Evolutionary conservation across 179 eudicot genomes (phyloP), one percentile per base, ranked within the genome.

Genomic region (Dionaea muscipula): DNA sequence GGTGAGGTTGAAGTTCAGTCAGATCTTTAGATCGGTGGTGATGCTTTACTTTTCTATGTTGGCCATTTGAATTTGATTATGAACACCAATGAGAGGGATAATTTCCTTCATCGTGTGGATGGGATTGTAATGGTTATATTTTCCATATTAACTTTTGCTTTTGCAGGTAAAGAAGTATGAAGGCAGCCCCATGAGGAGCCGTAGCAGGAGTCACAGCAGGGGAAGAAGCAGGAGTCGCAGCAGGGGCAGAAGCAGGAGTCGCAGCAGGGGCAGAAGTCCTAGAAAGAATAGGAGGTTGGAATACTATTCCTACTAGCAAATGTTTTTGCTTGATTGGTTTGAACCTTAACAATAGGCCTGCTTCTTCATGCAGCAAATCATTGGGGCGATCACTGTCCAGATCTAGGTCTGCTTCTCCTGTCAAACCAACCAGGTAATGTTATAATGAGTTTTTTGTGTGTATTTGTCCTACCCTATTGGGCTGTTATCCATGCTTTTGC

Each of bases 321-420:
- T 7, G 23, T 17, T 26, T 31, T 6, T 31, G 35, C 35, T 31
- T 0, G 10, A 31, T 11, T 31, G 10, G 5, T 11, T 31, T 4
- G 35, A 0, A 31, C 35, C n/a, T 23, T 7, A 15, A 15, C 24
- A 40, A 3, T 48, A 22, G 49, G 33, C 20, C 10, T 65, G 13
- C 22, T 60, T 47, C 25, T 31, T 55, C 46, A 14, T 52, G 59
- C 89, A 87, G 96, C 80, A 88, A 64, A 67, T 82, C 98, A 47
- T 23, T 38, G 20, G 85, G 65, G 6, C 73, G 88, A 43, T 81
- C 98, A 35, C 74, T 60, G 48, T 84, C 96, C n/a, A 82, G 89
- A 71, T 77, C 95, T 51, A 75, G 86, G 55, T 91, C 96, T 37
- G 78, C 79, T 47, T 70, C 98, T 51, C 98, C 96, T 65, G 79